Conservation (phyloP, 805 yeast species). For the Metschnikowia matae region DNA sequence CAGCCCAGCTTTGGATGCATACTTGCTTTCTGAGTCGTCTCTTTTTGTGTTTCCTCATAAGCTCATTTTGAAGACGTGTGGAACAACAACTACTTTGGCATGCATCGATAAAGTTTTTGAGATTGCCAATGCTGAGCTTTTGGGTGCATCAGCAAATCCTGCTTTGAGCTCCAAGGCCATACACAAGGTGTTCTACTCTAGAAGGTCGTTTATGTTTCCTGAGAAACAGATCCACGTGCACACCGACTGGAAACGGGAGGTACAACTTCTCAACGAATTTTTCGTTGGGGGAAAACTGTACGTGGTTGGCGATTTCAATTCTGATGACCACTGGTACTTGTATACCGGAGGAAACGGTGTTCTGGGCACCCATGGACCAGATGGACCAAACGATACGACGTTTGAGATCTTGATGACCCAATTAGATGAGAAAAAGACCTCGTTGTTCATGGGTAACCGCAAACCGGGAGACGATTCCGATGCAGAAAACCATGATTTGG, state of each 20-base stretch:
- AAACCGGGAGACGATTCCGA: constrained; percentile 38
- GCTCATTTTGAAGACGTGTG: constrained; percentile 88
- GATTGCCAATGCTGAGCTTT: constrained; percentile 19
- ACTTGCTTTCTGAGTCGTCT: constrained; percentile 82
- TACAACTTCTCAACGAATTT: constrained; percentile 58
- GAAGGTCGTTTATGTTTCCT: constrained; percentile 92
- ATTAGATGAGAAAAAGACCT: constrained; percentile 52
- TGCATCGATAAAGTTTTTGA: constrained; percentile 67
- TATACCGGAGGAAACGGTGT: constrained; percentile 55
- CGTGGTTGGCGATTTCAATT: constrained; percentile 69
- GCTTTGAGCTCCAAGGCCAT: constrained; percentile 36
- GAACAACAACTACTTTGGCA: constrained; percentile 85
- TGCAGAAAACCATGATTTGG: constrained; percentile 56
- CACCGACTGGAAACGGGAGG: constrained; percentile 80
- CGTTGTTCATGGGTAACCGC: constrained; percentile 55
- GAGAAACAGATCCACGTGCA: constrained; percentile 77
- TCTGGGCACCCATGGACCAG: constrained; percentile 4
- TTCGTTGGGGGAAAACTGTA: constrained; percentile 63
- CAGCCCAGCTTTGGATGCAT: constrained; percentile 68
- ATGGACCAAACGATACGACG: constrained; percentile 57
- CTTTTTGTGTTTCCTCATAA: constrained; percentile 86
- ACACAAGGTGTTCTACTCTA: constrained; percentile 77
- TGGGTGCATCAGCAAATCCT: constrained; percentile 1
- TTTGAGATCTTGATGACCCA: constrained; percentile 91
- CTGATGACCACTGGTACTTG: constrained; percentile 87